phyloP scores from a whole-genome alignment of 306 rosid genomes.

The Dryas drummondii region DNA sequence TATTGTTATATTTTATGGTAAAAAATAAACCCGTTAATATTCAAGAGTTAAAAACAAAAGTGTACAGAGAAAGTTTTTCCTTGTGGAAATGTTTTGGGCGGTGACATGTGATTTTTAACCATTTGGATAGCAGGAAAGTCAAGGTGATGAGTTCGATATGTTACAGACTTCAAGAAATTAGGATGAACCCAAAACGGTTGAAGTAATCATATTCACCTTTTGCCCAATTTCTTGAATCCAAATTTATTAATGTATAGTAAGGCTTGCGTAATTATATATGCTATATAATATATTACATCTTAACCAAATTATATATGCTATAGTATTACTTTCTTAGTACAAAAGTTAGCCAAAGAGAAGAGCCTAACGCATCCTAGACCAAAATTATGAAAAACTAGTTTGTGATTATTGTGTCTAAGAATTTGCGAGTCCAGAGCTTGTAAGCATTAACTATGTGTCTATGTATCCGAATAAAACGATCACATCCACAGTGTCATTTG shows the following conservation, averaged over 20 bases:
- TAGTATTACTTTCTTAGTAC: too few relatives aligned
- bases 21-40: too few relatives aligned
- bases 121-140: neutral
- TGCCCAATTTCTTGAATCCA: conserved; percentile 3
- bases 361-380: neutral
- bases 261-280: too few relatives aligned
- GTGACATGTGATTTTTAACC: too few relatives aligned
- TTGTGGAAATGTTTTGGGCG: too few relatives aligned
- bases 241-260: neutral
- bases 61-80: too few relatives aligned
- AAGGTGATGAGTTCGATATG: conserved; percentile 3
- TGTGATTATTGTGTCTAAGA: neutral
- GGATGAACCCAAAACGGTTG: neutral
- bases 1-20: too few relatives aligned
- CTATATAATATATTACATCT: too few relatives aligned
- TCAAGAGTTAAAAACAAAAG: too few relatives aligned
- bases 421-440: neutral
- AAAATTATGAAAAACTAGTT: neutral
- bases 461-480: neutral
- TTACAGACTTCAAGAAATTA: conserved; percentile 2
- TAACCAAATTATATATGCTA: too few relatives aligned
- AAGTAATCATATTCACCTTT: conserved; percentile 8
- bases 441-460: neutral
- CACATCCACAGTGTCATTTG: neutral
- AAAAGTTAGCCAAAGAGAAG: neutral